phyloP scores from a whole-genome alignment of 352 stramenopile species.

The Globisporangium middletonii region DNA sequence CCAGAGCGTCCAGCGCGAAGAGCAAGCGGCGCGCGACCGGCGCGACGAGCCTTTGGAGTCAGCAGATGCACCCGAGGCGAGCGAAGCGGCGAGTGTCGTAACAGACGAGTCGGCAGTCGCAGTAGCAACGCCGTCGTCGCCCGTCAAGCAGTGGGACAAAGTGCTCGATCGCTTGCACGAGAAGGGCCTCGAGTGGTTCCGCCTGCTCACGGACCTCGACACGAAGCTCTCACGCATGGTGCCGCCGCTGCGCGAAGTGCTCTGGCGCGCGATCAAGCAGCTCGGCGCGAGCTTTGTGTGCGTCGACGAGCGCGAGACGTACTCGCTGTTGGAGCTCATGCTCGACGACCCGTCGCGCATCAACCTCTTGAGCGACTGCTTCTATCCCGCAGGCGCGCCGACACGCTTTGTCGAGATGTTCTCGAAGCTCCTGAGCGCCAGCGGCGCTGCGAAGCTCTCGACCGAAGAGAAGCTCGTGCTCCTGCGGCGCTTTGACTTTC shows the following conservation, averaged over 20 bases:
- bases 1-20: conserved; percentile 32
- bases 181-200: conserved; percentile 82
- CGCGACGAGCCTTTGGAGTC: not conserved
- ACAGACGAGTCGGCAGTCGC: not conserved
- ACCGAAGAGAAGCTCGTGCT: conserved; percentile 68
- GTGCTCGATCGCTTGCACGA: conserved; percentile 51
- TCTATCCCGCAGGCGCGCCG: conserved; percentile 65
- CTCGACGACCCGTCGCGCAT: conserved; percentile 79
- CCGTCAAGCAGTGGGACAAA: conserved; percentile 24
- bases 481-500: conserved; percentile 73
- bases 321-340: conserved; percentile 76
- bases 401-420: conserved; percentile 85
- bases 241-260: conserved; percentile 71
- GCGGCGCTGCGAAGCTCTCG: conserved; percentile 55
- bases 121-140: not conserved
- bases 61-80: not conserved
- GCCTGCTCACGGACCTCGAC: conserved; percentile 67
- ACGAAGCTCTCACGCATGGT: conserved; percentile 78
- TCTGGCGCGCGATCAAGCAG: conserved; percentile 81
- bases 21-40: conserved; percentile 14
- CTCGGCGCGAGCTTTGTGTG: conserved; percentile 75
- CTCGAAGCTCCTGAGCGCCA: conserved; percentile 78
- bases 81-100: not conserved
- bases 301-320: conserved; percentile 78
- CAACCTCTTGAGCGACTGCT: conserved; percentile 75